A percentile compares a stretch with the other conserved stretches of the same genome.
Evolutionary conservation across 441 rosid genomes (phyloP).

Genomic region (Iberis amara): DNA sequence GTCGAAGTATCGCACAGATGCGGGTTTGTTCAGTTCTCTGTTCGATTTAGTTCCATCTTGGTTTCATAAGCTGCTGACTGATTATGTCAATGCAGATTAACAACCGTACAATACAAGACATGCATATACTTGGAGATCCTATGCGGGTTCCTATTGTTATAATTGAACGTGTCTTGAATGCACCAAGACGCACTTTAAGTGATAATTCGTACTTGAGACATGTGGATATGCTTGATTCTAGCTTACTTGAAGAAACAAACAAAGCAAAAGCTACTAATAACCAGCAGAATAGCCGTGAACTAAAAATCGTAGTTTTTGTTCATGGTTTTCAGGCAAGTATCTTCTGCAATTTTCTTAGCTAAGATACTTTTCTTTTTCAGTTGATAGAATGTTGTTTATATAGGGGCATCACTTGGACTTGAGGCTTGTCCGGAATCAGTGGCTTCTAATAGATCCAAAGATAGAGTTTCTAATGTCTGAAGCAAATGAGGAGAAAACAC

Average conservation of each 20-base stretch:
- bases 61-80: too few relatives aligned
- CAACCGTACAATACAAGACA: slow-evolving; percentile 76
- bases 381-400: too few relatives aligned
- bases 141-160: slow-evolving; percentile 70
- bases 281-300: slow-evolving; percentile 42
- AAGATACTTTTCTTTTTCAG: too few relatives aligned
- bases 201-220: slow-evolving; percentile 67
- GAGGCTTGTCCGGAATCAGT: slow-evolving; percentile 88
- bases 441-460: slow-evolving; percentile 93
- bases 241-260: too few relatives aligned
- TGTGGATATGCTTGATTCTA: slow-evolving; percentile 47
- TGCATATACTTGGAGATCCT: slow-evolving; percentile 84
- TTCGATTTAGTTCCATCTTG: too few relatives aligned
- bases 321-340: slow-evolving; percentile 94
- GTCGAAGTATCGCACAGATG: slow-evolving; percentile 93
- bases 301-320: slow-evolving; percentile 82
- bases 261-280: too few relatives aligned
- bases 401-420: slow-evolving; percentile 97
- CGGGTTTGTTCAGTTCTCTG: slow-evolving; percentile 36
- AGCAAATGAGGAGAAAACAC: slow-evolving; percentile 84
- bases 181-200: slow-evolving; percentile 69
- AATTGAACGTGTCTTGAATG: slow-evolving; percentile 77
- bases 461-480: slow-evolving; percentile 94
- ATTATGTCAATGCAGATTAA: too few relatives aligned
- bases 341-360: too few relatives aligned